These are phyloP conservation scores for Babesia sp. DNA, from an alignment of 169 alveolate genomes.

Conservation along the genomic window DNA sequence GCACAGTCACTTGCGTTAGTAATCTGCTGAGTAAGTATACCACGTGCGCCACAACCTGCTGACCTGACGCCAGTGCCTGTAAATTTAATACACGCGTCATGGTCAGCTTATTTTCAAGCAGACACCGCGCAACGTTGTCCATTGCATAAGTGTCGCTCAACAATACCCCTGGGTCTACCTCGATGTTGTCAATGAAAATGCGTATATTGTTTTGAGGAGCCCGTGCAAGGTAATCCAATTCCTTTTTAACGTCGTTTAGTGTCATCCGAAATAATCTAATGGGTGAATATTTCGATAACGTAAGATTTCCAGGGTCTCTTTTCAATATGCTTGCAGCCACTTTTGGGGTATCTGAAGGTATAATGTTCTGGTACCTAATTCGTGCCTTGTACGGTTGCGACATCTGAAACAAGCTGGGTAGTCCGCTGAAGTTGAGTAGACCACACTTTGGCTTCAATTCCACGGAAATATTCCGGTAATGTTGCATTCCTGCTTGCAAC, in stretches of 20 bases:
- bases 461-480: conserved; percentile 53
- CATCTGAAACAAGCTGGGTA: conserved; percentile 70
- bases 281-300: conserved; percentile 36
- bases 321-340: background rate
- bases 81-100: conserved; percentile 9
- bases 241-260: conserved; percentile 20
- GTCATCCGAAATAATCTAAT: conserved; percentile 30
- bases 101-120: conserved; percentile 12
- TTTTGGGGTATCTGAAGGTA: conserved; percentile 8
- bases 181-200: conserved; percentile 37
- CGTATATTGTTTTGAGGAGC: conserved; percentile 62
- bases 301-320: too few relatives aligned
- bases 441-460: conserved; percentile 78
- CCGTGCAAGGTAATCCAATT: conserved; percentile 17
- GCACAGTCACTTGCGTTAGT: background rate
- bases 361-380: conserved; percentile 27
- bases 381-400: conserved; percentile 68
- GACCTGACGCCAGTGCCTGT: conserved; percentile 45
- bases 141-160: background rate
- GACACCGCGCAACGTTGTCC: conserved; percentile 18
- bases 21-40: background rate
- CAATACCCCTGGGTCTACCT: conserved; percentile 38
- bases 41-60: conserved; percentile 32
- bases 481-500: conserved; percentile 8
- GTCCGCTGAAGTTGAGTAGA: conserved; percentile 58